Conservation (phyloP, 2,329 filamentous ascomycete species). For the Exophiala calicioides region DNA sequence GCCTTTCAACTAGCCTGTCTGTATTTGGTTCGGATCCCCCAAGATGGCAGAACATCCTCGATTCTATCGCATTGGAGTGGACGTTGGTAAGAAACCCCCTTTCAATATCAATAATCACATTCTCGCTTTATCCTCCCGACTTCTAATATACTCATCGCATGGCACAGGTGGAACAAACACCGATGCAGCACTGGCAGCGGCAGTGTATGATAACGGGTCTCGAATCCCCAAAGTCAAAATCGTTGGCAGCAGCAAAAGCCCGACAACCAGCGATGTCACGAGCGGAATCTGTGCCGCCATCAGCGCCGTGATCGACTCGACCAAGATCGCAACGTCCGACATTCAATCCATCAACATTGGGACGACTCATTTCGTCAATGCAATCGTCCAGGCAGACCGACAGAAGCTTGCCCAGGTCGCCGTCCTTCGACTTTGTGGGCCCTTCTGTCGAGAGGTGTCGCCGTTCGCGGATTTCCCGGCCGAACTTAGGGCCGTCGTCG, state of each 20-base stretch:
- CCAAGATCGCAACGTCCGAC: slow-evolving; percentile 34
- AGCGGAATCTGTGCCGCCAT: slow-evolving; percentile 43
- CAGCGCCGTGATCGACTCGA: slow-evolving; percentile 37
- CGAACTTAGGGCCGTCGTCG: slow-evolving; percentile 46
- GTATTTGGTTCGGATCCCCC: too few relatives aligned
- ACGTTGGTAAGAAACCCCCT: neutral
- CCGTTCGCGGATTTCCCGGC: slow-evolving; percentile 53
- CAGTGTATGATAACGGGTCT: neutral
- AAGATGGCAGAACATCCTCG: neutral
- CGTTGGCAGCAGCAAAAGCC: slow-evolving; percentile 38
- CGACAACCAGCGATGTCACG: slow-evolving; percentile 41
- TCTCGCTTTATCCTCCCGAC: too few relatives aligned
- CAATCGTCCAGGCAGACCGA: slow-evolving; percentile 51
- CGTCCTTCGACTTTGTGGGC: slow-evolving; percentile 52
- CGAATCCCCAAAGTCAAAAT: slow-evolving; percentile 21
- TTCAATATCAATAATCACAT: too few relatives aligned
- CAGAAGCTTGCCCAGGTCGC: slow-evolving; percentile 53
- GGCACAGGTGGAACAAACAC: neutral
- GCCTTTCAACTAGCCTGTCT: too few relatives aligned
- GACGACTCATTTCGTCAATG: slow-evolving; percentile 55
- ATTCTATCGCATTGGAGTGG: neutral
- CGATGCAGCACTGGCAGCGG: too few relatives aligned
- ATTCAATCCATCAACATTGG: slow-evolving; percentile 52
- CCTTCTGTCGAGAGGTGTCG: slow-evolving; percentile 51
- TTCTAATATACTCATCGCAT: too few relatives aligned